Conservation (phyloP, 495 filamentous ascomycete species). For the Xylaria sp. region DNA sequence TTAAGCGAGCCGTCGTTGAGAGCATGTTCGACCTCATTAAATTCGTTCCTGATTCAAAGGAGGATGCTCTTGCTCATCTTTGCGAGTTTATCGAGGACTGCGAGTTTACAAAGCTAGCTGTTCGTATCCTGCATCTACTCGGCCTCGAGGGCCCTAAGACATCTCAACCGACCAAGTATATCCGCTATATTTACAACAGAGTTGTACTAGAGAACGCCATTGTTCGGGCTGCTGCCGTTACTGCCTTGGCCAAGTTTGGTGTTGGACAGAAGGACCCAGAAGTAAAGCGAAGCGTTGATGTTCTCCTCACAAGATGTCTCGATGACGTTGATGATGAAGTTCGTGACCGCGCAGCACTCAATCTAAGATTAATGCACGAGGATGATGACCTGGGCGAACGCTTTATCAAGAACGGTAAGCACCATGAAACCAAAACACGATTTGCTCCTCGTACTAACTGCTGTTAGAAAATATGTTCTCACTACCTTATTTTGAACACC, state of each 20-base stretch:
- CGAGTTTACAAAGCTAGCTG: conserved; percentile 98
- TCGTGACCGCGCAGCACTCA: conserved; percentile 91
- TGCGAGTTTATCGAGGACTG: conserved; percentile 99
- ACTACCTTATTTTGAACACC: conserved; percentile 94
- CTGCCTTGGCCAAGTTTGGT: conserved; percentile 94
- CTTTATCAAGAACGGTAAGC: conserved; percentile 90
- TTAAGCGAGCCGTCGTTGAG: conserved; percentile 96
- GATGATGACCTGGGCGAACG: conserved; percentile 79
- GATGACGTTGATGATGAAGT: conserved; percentile 99
- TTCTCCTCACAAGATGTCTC: conserved; percentile 89
- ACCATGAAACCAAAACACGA: conserved; percentile 7
- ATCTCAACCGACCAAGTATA: conserved; percentile 95
- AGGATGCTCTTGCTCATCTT: conserved; percentile 94
- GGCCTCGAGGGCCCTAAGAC: conserved; percentile 96
- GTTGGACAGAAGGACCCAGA: conserved; percentile 96
- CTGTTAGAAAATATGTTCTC: conserved; percentile 83
- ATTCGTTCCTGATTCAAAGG: conserved; percentile 96
- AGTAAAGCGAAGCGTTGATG: conserved; percentile 92
- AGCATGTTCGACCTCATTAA: conserved; percentile 99
- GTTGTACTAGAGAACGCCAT: conserved; percentile 97
- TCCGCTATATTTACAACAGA: conserved; percentile 99
- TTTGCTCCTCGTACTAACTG: conserved; percentile 41
- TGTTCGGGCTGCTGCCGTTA: conserved; percentile 93
- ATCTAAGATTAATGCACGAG: conserved; percentile 87
- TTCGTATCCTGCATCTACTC: conserved; percentile 91